These are phyloP conservation scores for Backusella parvicylindrica DNA, from an alignment of 192 early-diverging fungal genomes.

Conservation along the genomic window DNA sequence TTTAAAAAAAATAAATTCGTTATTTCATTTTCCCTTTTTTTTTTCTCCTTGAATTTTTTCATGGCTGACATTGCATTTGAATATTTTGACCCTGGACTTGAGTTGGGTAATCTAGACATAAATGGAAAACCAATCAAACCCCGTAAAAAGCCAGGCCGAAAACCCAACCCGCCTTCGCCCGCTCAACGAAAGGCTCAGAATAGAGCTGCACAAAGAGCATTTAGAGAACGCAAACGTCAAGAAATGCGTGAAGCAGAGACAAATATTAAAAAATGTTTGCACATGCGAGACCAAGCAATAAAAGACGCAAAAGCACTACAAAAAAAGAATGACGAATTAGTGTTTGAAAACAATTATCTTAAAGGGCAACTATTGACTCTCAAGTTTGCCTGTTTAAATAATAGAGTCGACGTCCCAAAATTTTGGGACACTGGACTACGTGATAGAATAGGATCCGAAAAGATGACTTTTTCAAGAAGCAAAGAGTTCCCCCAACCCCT, in stretches of 20 bases:
- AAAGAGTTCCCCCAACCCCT: slow-evolving; percentile 4
- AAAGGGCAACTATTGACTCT: slow-evolving; percentile 40
- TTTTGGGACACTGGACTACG: slow-evolving; percentile 23
- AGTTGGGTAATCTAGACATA: slow-evolving; percentile 17
- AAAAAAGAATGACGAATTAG: slow-evolving; percentile 34
- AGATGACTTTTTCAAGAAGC: not conserved
- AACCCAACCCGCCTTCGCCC: slow-evolving; percentile 58
- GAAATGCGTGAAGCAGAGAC: slow-evolving; percentile 74
- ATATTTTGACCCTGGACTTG: slow-evolving; percentile 25
- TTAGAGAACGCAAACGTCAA: slow-evolving; percentile 80
- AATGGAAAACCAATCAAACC: slow-evolving; percentile 36
- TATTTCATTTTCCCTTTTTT: slow-evolving; percentile 7
- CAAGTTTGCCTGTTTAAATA: slow-evolving; percentile 22
- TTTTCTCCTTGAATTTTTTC: not conserved
- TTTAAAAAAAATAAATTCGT: not conserved
- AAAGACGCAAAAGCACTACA: slow-evolving; percentile 41
- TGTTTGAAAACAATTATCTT: slow-evolving; percentile 42
- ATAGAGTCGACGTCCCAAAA: slow-evolving; percentile 28
- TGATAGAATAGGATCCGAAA: slow-evolving; percentile 10
- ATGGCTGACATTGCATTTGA: slow-evolving; percentile 27
- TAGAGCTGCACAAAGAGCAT: slow-evolving; percentile 85
- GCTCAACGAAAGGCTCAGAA: slow-evolving; percentile 72
- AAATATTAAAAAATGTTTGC: slow-evolving; percentile 63
- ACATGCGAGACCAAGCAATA: slow-evolving; percentile 50
- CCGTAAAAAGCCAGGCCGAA: slow-evolving; percentile 54